Base-by-base conservation (phyloP, 257 asterid genomes). In the Voacanga thouarsii region DNA sequence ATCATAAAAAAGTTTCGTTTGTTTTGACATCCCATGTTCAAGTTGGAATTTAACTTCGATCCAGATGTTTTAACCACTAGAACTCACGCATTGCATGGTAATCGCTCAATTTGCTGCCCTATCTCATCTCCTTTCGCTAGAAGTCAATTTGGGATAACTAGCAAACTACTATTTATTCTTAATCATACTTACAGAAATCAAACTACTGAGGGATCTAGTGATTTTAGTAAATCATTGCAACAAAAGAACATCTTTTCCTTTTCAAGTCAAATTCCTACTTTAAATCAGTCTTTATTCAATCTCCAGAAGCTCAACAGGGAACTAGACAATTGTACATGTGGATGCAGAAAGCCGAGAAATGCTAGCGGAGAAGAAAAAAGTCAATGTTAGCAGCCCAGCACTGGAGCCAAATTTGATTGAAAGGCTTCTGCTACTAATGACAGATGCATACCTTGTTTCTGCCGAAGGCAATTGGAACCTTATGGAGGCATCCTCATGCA, bases 251-350 rank as follows among this genome's bases (percentile, higher is more conserved):
- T 26, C 45, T 45, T 47, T 53, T 69, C 33, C 1, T 26, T 30
- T 18, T 23, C 21, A 44, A 7, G 11, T 78, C 7, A 24, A 45
- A 50, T n/a, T 24, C 33, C 30, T 8, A 15, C 72, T 19, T 10
- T 53, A 24, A 33, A 30, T 71, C 11, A 3, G 19, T 64, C 44
- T 75, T 30, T 72, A 75, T 5, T 51, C 23, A 37, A 57, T 19
- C 71, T 68, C 14, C 93, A 94, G 99, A 88, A 85, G 71, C 88
- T 94, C 60, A 81, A 94, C 70, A 76, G 81, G n/a, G 96, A 91
- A 21, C 81, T 89, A 5, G 95, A 94, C n/a, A 78, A 76, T 66
- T 94, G 99, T 85, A 85, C 87, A 3, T 92, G 99, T 75, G 98
- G 98, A 79, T 90, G 96, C 86, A 88, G 81, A 81, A 82, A 80